phyloP scores from a whole-genome alignment of 768 basidiomycete genomes.

The Rhodotorula sphaerocarpa region DNA sequence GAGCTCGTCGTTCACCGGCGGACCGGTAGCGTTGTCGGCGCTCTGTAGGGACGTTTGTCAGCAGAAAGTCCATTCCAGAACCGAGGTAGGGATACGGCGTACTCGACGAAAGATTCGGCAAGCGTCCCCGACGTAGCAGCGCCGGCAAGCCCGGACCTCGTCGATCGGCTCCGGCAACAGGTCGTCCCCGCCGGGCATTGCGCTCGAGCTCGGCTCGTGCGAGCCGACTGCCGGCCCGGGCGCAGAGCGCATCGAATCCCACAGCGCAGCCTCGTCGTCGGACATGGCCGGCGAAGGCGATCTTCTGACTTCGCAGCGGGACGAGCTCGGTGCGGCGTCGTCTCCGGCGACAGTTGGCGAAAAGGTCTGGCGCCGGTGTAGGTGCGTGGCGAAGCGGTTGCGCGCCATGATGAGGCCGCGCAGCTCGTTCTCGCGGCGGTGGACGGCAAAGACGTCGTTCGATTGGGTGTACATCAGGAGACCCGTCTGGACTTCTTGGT shows the following conservation, averaged over 20 bases:
- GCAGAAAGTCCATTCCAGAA: background rate
- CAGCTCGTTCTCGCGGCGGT: slow-evolving; percentile 70
- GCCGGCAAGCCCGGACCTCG: slow-evolving; percentile 64
- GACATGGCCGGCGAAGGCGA: too few species aligned
- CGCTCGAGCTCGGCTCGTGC: too few species aligned
- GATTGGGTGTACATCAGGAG: slow-evolving; percentile 89
- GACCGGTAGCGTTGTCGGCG: slow-evolving; percentile 58
- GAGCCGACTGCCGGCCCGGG: background rate
- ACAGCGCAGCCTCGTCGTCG: slow-evolving; percentile 8
- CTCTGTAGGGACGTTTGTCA: slow-evolving; percentile 48
- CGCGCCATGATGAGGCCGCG: slow-evolving; percentile 69
- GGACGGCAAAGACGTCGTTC: slow-evolving; percentile 75
- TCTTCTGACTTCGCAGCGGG: too few species aligned
- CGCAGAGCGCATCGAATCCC: background rate
- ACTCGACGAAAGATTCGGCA: slow-evolving; percentile 94
- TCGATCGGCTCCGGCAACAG: slow-evolving; percentile 72
- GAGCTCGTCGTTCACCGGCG: slow-evolving; percentile 48
- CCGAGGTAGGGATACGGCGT: slow-evolving; percentile 27
- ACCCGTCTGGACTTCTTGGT: slow-evolving; percentile 66
- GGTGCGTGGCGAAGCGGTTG: slow-evolving; percentile 72
- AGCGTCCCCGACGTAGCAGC: slow-evolving; percentile 70
- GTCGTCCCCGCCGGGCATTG: background rate
- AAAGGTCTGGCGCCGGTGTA: slow-evolving; percentile 19
- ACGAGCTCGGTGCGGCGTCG: too few species aligned
- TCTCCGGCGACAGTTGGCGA: slow-evolving; percentile 22